Evolutionary conservation across 805 yeast genomes (phyloP).

Genomic region (Schwanniomyces yamadae): DNA sequence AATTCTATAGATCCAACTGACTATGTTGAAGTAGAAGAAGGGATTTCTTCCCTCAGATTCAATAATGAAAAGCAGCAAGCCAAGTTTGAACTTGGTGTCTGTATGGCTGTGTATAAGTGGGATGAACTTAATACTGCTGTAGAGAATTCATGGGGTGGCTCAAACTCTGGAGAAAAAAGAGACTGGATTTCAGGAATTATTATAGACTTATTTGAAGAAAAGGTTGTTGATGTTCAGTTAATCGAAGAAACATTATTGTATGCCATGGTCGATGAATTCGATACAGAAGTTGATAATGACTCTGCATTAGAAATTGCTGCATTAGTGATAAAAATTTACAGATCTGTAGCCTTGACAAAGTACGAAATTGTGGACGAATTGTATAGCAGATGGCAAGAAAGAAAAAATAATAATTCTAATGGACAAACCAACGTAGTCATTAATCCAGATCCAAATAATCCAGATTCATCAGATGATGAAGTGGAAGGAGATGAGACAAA

Average conservation of each 20-base stretch:
- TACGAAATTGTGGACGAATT: constrained; percentile 57
- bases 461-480: constrained; percentile 50
- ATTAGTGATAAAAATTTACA: constrained; percentile 62
- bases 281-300: constrained; percentile 83
- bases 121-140: constrained; percentile 86
- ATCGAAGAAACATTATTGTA: constrained; percentile 82
- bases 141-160: constrained; percentile 93
- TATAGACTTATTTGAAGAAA: constrained; percentile 70
- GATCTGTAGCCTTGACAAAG: constrained; percentile 54
- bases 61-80: constrained; percentile 69
- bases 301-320: constrained; percentile 76
- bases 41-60: constrained; percentile 38
- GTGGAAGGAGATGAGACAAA: constrained; percentile 48
- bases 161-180: constrained; percentile 84
- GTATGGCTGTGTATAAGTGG: constrained; percentile 91
- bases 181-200: constrained; percentile 91
- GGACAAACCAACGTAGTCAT: constrained; percentile 42
- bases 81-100: constrained; percentile 87
- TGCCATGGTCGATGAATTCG: constrained; percentile 96
- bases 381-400: constrained; percentile 59
- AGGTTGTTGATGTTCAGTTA: constrained; percentile 69
- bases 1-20: constrained; percentile 45
- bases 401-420: constrained; percentile 38
- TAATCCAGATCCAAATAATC: constrained; percentile 61
- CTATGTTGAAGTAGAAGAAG: constrained; percentile 53